Percentiles rank a stretch among this genome's conserved stretches.
Conservation (phyloP, 441 rosid species). For the Adansonia grandidieri region DNA sequence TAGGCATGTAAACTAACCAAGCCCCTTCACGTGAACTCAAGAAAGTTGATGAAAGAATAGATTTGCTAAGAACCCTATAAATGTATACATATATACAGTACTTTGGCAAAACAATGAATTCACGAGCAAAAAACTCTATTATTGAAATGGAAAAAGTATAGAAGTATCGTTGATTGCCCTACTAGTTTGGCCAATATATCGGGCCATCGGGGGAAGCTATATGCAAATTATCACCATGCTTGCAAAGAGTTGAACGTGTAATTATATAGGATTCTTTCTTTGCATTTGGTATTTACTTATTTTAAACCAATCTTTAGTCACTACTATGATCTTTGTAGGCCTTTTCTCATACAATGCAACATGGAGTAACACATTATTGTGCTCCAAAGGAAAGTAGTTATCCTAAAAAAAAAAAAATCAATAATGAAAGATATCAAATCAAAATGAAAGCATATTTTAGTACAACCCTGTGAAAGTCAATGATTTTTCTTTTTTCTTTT, state of each 20-base stretch:
- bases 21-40: slow-evolving; percentile 6
- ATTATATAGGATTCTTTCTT: not conserved
- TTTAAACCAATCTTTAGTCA: slow-evolving; percentile 19
- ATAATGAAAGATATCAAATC: too few species aligned
- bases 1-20: not conserved
- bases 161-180: slow-evolving; percentile 21
- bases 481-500: too few species aligned
- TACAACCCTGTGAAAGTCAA: too few species aligned
- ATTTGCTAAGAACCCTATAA: too few species aligned
- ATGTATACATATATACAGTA: not conserved
- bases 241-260: not conserved
- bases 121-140: slow-evolving; percentile 19
- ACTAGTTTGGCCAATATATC: slow-evolving; percentile 28
- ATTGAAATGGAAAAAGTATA: slow-evolving; percentile 35
- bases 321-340: slow-evolving; percentile 20
- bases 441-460: too few species aligned
- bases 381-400: not conserved
- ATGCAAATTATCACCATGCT: slow-evolving; percentile 26
- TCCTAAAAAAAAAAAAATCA: not conserved
- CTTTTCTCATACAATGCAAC: slow-evolving; percentile 36
- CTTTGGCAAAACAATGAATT: not conserved
- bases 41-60: not conserved
- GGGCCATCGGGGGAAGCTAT: slow-evolving; percentile 12
- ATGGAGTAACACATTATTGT: slow-evolving; percentile 23
- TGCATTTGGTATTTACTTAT: slow-evolving; percentile 19